phyloP scores from a whole-genome alignment of 1,284 basidiomycete genomes.

The Puccinia brachypodii region DNA sequence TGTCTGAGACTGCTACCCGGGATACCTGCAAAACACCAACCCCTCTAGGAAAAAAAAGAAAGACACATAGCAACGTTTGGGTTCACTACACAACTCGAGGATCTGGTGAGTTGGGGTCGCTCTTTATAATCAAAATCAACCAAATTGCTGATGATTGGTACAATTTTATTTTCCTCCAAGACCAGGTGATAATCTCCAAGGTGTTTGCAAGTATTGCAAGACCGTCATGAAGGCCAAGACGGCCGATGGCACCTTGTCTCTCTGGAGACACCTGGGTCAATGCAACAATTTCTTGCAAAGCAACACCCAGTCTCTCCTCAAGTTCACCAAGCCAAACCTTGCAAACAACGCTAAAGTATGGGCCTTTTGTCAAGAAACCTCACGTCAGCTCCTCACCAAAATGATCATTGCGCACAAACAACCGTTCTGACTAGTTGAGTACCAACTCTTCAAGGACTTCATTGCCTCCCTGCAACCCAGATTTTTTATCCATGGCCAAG shows the following conservation, averaged over 20 bases:
- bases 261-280: background rate
- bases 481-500: background rate
- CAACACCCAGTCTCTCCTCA: background rate
- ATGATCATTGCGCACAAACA: background rate
- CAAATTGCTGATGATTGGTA: no score
- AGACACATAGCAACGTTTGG: background rate
- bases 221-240: background rate
- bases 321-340: background rate
- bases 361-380: no score
- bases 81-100: background rate
- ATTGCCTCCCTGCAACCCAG: background rate
- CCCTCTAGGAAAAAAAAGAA: background rate
- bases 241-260: background rate
- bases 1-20: no score
- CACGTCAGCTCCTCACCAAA: background rate
- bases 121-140: no score
- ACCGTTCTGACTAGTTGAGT: background rate
- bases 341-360: no score
- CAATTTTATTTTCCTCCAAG: background rate
- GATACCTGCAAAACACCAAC: no score
- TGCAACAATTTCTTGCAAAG: background rate
- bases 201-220: background rate
- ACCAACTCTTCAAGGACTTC: background rate
- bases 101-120: background rate
- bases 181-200: background rate